These are phyloP conservation scores for Pleurotus salmoneostramineus DNA, from an alignment of 768 basidiomycete genomes.

Conservation along the genomic window DNA sequence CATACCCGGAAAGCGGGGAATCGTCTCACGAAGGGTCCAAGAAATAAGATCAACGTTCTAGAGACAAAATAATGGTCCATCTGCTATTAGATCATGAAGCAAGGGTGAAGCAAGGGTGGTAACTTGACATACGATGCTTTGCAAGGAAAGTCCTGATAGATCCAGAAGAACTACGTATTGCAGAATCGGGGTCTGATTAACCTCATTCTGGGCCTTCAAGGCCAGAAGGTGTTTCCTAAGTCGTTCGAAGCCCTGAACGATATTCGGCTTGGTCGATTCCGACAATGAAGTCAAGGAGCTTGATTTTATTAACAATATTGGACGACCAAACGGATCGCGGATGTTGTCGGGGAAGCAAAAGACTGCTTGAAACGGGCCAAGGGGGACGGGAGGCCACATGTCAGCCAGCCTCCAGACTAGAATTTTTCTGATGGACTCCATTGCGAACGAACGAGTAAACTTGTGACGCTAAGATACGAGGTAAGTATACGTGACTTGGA, in stretches of 20 bases:
- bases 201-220: slow-evolving; percentile 33
- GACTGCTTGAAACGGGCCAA: slow-evolving; percentile 30
- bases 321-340: slow-evolving; percentile 61
- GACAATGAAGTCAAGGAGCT: slow-evolving; percentile 27
- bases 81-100: slow-evolving; percentile 1
- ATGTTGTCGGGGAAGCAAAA: slow-evolving; percentile 51
- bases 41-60: slow-evolving; percentile 60
- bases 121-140: slow-evolving; percentile 44
- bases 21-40: slow-evolving; percentile 63
- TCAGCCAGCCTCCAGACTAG: slow-evolving; percentile 54
- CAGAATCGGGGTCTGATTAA: slow-evolving; percentile 36
- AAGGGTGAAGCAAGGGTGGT: slow-evolving; percentile 4
- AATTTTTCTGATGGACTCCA: slow-evolving; percentile 53
- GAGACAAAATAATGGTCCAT: slow-evolving; percentile 10
- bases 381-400: slow-evolving; percentile 31
- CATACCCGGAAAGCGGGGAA: slow-evolving; percentile 74
- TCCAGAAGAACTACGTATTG: slow-evolving; percentile 72
- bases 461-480: slow-evolving; percentile 51
- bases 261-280: slow-evolving; percentile 33
- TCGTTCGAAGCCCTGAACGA: slow-evolving; percentile 50
- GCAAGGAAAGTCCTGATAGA: slow-evolving; percentile 50
- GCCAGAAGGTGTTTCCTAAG: slow-evolving; percentile 53
- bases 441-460: slow-evolving; percentile 57
- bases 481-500: slow-evolving; percentile 9
- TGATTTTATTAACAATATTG: slow-evolving; percentile 54